Evolutionary conservation across 2,329 filamentous ascomycete species (phyloP).

Genomic region (Arthrinium phaeospermum): DNA sequence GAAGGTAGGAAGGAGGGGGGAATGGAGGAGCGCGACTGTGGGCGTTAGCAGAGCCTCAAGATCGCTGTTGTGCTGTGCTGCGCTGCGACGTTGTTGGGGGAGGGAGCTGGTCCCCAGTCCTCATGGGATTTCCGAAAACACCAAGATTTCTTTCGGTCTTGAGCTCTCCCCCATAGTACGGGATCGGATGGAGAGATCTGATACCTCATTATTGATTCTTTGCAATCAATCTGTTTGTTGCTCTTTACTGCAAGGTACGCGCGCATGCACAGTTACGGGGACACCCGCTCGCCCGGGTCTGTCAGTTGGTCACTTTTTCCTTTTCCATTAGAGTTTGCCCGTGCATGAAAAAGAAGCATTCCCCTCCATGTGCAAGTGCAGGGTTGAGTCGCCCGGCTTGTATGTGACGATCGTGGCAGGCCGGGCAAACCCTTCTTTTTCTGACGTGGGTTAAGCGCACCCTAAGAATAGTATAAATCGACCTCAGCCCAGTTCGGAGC

Average conservation of each 20-base stretch:
- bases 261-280: conserved; percentile 11
- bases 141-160: not conserved
- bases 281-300: not conserved
- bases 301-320: not conserved
- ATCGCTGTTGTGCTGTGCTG: not conserved
- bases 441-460: not conserved
- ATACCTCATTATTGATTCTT: not conserved
- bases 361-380: not conserved
- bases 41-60: not conserved
- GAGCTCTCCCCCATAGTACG: not conserved
- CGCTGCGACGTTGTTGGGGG: not conserved
- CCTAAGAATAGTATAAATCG: conserved; percentile 6
- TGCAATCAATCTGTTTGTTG: not conserved
- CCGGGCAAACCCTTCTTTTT: not conserved
- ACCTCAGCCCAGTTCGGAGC: not conserved
- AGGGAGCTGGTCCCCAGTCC: conserved; percentile 1
- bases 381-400: conserved; percentile 7
- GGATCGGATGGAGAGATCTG: not conserved
- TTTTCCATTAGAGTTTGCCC: not conserved
- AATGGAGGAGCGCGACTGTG: not conserved
- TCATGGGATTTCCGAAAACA: not conserved
- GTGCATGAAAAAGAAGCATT: not conserved
- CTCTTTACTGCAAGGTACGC: conserved; percentile 6
- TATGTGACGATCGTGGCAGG: conserved; percentile 9
- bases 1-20: not conserved